phyloP scores from a whole-genome alignment of 2,329 filamentous ascomycete species.

The Scytalidium lignicola region DNA sequence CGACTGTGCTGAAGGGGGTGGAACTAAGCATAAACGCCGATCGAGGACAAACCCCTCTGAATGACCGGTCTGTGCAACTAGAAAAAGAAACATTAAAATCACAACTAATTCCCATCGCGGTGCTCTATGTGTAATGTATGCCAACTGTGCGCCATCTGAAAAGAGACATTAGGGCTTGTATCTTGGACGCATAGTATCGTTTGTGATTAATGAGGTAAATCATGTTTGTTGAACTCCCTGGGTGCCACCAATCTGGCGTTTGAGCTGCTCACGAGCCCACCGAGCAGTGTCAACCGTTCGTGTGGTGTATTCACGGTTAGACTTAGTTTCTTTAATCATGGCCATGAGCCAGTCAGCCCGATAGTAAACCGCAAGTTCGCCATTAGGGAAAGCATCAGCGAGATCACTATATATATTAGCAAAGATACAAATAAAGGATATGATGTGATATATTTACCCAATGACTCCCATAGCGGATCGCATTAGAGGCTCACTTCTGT shows the following conservation, averaged over 20 bases:
- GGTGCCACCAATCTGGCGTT: constrained; percentile 68
- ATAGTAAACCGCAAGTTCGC: constrained; percentile 80
- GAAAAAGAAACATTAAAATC: constrained; percentile 13
- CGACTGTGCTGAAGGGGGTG: constrained; percentile 4
- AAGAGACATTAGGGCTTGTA: constrained; percentile 18
- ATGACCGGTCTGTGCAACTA: constrained; percentile 16
- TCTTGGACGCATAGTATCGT: constrained; percentile 12
- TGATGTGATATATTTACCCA: constrained; percentile 57
- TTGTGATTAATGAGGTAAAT: constrained; percentile 10
- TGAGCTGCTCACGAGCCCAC: constrained; percentile 97
- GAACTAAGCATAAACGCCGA: constrained; percentile 21
- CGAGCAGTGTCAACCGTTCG: constrained; percentile 92
- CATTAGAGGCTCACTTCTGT: constrained; percentile 87
- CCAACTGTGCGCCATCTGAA: background rate
- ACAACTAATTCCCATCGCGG: constrained; percentile 9
- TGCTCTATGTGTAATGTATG: constrained; percentile 15
- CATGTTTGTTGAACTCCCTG: constrained; percentile 28
- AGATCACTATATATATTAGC: constrained; percentile 61
- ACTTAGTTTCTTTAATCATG: constrained; percentile 88
- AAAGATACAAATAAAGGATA: background rate
- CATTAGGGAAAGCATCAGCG: constrained; percentile 87
- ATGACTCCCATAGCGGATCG: constrained; percentile 96
- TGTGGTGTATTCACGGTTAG: constrained; percentile 77
- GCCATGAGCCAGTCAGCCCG: constrained; percentile 83
- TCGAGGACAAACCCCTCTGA: constrained; percentile 31